These are phyloP conservation scores for Brassica napus DNA, from an alignment of 345 rosid species.

Conservation along the genomic window DNA sequence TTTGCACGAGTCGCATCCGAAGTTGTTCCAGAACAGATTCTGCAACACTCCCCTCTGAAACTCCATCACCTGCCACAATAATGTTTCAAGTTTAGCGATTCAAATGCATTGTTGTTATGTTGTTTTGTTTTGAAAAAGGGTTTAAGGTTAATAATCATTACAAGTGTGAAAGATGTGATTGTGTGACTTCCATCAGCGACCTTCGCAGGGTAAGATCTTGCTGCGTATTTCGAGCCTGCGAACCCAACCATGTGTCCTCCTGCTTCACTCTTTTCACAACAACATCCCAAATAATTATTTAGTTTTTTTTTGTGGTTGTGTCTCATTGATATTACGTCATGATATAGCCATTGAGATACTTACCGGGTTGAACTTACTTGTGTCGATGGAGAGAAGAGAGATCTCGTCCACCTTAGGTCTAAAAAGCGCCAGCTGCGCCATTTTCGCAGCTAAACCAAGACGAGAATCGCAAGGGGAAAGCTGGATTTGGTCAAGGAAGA, in stretches of 20 bases:
- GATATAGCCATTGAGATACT: constrained; percentile 3
- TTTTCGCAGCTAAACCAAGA: constrained; percentile 51
- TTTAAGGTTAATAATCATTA: constrained; percentile 40
- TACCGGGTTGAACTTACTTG: constrained; percentile 58
- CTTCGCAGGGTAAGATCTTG: constrained; percentile 72
- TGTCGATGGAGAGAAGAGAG: constrained; percentile 76
- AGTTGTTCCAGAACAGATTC: constrained; percentile 76
- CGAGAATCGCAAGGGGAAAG: constrained; percentile 90
- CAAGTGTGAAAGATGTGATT: constrained; percentile 86
- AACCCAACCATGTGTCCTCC: constrained; percentile 94
- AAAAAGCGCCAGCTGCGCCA: constrained; percentile 67
- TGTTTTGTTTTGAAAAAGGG: background rate
- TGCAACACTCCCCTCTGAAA: constrained; percentile 78
- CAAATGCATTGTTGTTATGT: background rate
- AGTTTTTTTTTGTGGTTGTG: background rate
- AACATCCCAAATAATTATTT: constrained; percentile 3
- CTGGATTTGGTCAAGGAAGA: constrained; percentile 61
- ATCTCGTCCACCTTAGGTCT: constrained; percentile 82
- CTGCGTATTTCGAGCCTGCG: constrained; percentile 90
- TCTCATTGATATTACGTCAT: background rate
- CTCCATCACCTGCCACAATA: constrained; percentile 60
- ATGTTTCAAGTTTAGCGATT: background rate
- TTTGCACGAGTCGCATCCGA: constrained; percentile 68
- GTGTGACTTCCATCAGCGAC: constrained; percentile 65
- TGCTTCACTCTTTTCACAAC: constrained; percentile 44